These are phyloP conservation scores for Aspergillus cavernicola DNA, from an alignment of 495 filamentous ascomycete genomes.

Conservation along the genomic window DNA sequence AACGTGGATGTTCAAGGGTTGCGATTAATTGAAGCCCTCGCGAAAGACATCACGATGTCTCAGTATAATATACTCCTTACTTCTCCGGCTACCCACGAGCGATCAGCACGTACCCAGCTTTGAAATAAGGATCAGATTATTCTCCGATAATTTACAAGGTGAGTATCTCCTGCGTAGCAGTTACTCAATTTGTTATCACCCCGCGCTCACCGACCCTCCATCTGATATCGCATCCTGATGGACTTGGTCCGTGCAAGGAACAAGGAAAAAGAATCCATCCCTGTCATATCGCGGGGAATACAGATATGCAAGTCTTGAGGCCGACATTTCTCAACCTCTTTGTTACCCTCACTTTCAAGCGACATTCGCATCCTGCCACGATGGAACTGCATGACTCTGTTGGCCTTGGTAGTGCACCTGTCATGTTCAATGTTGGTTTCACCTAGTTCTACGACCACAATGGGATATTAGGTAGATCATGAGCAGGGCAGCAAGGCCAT, in stretches of 20 bases:
- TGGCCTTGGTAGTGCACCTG: not conserved
- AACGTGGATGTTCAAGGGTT: not conserved
- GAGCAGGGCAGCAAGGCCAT: not conserved
- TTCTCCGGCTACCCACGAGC: not conserved
- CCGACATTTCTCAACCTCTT: not conserved
- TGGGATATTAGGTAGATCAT: not conserved
- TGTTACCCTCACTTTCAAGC: not conserved
- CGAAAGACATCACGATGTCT: constrained; percentile 1
- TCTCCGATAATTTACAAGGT: constrained; percentile 1
- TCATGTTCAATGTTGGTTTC: constrained; percentile 1
- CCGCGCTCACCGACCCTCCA: constrained; percentile 9
- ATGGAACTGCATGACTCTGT: not conserved
- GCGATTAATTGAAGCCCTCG: not conserved
- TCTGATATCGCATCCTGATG: constrained; percentile 9
- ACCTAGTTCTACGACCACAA: not conserved
- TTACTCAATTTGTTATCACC: not conserved
- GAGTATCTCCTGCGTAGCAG: not conserved
- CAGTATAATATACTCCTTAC: constrained; percentile 9
- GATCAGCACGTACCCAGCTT: too few relatives aligned
- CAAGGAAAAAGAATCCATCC: constrained; percentile 1
- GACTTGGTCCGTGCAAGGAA: constrained; percentile 8
- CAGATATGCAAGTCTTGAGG: constrained; percentile 1
- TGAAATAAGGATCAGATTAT: too few relatives aligned
- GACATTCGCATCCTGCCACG: not conserved
- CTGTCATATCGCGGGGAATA: constrained; percentile 8